phyloP scores from a whole-genome alignment of 257 asterid genomes.

The Coffea eugenioides region DNA sequence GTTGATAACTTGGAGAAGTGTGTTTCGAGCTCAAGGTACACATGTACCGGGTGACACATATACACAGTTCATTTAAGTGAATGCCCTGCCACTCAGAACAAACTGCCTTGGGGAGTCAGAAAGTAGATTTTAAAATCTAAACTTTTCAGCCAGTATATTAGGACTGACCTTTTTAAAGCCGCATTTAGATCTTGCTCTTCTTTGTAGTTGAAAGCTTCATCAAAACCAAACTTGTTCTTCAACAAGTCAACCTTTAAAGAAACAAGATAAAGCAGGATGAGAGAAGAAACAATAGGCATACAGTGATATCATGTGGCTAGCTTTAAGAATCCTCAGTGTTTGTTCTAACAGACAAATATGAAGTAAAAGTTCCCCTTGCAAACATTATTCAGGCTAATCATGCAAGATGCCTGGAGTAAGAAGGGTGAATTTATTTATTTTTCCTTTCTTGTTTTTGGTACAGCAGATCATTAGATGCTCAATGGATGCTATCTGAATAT shows the following conservation, averaged over 20 bases:
- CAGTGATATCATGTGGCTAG: too few species aligned
- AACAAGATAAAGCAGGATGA: not conserved
- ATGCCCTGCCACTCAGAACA: not conserved
- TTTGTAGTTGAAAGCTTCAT: too few species aligned
- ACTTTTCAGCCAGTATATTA: not conserved
- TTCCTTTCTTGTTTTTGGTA: not conserved
- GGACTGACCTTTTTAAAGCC: slow-evolving; percentile 32
- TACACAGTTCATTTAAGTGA: not conserved
- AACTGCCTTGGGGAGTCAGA: too few species aligned
- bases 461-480: not conserved
- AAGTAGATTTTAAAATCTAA: too few species aligned
- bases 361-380: not conserved
- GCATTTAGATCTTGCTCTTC: too few species aligned
- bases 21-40: not conserved
- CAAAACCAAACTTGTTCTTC: too few species aligned
- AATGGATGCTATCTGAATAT: not conserved
- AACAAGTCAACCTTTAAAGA: too few species aligned
- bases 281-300: not conserved
- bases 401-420: not conserved
- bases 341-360: not conserved
- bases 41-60: not conserved
- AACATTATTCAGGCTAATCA: not conserved
- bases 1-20: not conserved
- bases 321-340: not conserved
- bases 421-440: not conserved